Base-by-base conservation (phyloP, 2,329 filamentous ascomycete species). In the Venturia pyrina region DNA sequence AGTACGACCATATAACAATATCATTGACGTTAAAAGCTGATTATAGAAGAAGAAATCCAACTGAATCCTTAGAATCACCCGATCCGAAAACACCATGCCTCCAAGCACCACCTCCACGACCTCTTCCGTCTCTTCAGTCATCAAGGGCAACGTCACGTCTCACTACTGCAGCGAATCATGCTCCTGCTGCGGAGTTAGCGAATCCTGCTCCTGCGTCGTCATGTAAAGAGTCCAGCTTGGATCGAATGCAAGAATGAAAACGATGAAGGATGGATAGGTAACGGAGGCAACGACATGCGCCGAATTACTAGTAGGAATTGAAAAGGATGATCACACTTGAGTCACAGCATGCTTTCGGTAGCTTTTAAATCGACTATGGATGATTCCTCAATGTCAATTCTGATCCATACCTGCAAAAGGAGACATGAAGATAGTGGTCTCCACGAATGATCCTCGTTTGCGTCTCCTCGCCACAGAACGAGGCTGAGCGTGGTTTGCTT, bases 71-170 rank as follows among this genome's bases (percentile, higher is more conserved):
- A 7, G 28, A 57, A 32, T 10, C 53, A 57, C 10, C 15, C 32
- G 11, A n/a, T 40, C 6, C n/a, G 2, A 21, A 11, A 21, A 40
- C 57, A 61, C 7, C n/a, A 61, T 41, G 57, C 57, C 57, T 21
- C 57, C 57, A 61, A 61, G 57, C 32, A 61, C 13, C 34, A 61
- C 57, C 57, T 61, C 57, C 8, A 40, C 57, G n/a, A 24, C 40
- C 17, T 8, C 32, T 34, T 61, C 34, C 34, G 15, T 46, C 44
- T 15, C 44, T 15, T 46, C 44, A 5, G 19, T 46, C 44, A n/a
- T n/a, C 19, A 46, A 46, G 19, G 44, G 44, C 44, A 46, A 46
- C 17, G 44, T 46, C 44, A n/a, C 13, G 13, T 15, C 44, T 46
- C 44, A 46, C 44, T 46, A 46, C 19, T 57, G 53, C 53, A 57